phyloP scores from a whole-genome alignment of 352 stramenopile genomes.

The Phytophthora citrophthora region DNA sequence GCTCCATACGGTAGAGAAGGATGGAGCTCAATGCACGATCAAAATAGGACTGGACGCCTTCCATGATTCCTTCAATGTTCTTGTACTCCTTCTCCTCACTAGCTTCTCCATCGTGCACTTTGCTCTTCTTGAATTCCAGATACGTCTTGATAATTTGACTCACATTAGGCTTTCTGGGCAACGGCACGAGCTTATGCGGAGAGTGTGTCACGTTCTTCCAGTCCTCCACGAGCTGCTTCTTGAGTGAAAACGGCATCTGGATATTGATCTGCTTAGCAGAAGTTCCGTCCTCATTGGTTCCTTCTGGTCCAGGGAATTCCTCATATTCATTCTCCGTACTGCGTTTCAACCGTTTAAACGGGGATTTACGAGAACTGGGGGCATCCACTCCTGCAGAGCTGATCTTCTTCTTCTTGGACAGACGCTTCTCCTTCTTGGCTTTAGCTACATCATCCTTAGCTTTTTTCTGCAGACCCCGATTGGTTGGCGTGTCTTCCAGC shows the following conservation, averaged over 20 bases:
- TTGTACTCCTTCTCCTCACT: slow-evolving; percentile 80
- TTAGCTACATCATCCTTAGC: slow-evolving; percentile 45
- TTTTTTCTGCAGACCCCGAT: slow-evolving; percentile 63
- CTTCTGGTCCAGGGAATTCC: slow-evolving; percentile 41
- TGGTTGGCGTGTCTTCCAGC: slow-evolving; percentile 69
- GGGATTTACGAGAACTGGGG: slow-evolving; percentile 56
- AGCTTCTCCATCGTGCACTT: slow-evolving; percentile 58
- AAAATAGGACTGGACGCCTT: slow-evolving; percentile 90
- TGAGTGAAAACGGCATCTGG: slow-evolving; percentile 91
- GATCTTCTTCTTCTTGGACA: slow-evolving; percentile 68
- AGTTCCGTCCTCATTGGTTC: background rate
- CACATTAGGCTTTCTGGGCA: slow-evolving; percentile 80
- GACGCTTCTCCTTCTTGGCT: slow-evolving; percentile 72
- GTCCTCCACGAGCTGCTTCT: slow-evolving; percentile 93
- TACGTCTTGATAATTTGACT: slow-evolving; percentile 83
- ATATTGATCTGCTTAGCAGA: slow-evolving; percentile 62
- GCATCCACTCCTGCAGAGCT: slow-evolving; percentile 65
- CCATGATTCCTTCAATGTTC: slow-evolving; percentile 85
- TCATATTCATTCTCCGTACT: slow-evolving; percentile 74
- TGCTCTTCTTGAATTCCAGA: slow-evolving; percentile 76
- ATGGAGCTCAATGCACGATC: slow-evolving; percentile 89
- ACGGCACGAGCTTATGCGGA: slow-evolving; percentile 76
- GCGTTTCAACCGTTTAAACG: slow-evolving; percentile 82
- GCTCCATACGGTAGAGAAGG: slow-evolving; percentile 92
- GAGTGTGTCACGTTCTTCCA: slow-evolving; percentile 89